These are phyloP conservation scores for Beverwykella pulmonaria DNA, from an alignment of 495 filamentous ascomycete genomes.

Conservation along the genomic window DNA sequence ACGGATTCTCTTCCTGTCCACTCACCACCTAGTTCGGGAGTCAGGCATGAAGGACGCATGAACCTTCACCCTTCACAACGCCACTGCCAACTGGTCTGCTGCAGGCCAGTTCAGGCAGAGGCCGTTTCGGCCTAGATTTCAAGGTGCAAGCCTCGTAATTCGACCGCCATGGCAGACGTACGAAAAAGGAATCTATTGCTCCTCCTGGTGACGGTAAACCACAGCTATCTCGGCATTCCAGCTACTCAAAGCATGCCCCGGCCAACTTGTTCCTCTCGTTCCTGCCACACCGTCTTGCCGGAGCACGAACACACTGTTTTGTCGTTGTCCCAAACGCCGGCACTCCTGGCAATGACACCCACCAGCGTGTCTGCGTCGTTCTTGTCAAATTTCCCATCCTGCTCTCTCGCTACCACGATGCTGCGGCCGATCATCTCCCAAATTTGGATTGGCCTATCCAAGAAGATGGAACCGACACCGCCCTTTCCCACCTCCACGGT, in stretches of 20 bases:
- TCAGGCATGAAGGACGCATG: slow-evolving; percentile 30
- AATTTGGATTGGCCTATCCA: slow-evolving; percentile 78
- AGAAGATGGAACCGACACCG: slow-evolving; percentile 72
- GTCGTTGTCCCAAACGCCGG: slow-evolving; percentile 97
- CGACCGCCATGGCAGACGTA: not conserved
- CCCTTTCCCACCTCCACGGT: slow-evolving; percentile 68
- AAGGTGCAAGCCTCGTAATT: slow-evolving; percentile 16
- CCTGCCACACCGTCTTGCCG: slow-evolving; percentile 97
- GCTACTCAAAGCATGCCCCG: slow-evolving; percentile 74
- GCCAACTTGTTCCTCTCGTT: slow-evolving; percentile 82
- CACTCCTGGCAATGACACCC: slow-evolving; percentile 90
- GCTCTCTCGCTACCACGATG: slow-evolving; percentile 73
- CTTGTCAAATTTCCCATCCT: slow-evolving; percentile 57
- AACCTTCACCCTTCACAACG: slow-evolving; percentile 17
- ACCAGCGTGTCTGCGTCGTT: slow-evolving; percentile 83
- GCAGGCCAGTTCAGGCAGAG: slow-evolving; percentile 24
- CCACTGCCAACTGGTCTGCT: slow-evolving; percentile 34
- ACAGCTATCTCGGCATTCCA: not conserved
- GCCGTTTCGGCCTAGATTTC: slow-evolving; percentile 35
- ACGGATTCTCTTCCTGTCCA: slow-evolving; percentile 17
- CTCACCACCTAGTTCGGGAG: not conserved
- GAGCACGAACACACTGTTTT: slow-evolving; percentile 95
- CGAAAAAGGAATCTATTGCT: slow-evolving; percentile 3
- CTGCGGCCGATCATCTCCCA: slow-evolving; percentile 96
- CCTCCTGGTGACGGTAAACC: not conserved